Conservation (phyloP, 176 grass and related monocot species). For the Carex pumila region DNA sequence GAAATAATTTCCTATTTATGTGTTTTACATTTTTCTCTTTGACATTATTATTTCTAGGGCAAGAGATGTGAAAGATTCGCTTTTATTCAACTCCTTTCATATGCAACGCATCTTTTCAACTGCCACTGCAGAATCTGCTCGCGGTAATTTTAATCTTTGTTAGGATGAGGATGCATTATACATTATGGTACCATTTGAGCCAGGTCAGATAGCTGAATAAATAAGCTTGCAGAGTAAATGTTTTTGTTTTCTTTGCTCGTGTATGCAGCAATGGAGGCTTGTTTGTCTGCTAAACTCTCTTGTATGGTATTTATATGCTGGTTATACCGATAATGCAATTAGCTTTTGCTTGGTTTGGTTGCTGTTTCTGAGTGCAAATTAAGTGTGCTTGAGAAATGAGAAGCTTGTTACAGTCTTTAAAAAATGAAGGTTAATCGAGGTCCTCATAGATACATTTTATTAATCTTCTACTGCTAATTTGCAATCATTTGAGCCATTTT, state of each 20-base stretch:
- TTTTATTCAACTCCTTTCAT: neutral
- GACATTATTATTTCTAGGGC: neutral
- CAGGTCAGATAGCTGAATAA: neutral
- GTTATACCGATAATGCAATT: neutral
- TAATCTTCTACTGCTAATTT: neutral
- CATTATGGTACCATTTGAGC: neutral
- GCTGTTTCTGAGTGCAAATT: neutral
- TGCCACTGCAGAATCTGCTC: conserved; percentile 6
- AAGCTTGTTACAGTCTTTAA: neutral
- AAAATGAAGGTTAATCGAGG: neutral
- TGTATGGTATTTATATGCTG: neutral
- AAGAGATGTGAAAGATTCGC: neutral
- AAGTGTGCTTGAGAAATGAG: neutral
- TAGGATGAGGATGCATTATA: neutral
- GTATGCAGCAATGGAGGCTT: neutral
- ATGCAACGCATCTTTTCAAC: conserved; percentile 12
- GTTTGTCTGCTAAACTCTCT: neutral
- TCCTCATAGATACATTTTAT: neutral
- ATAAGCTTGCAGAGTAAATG: neutral
- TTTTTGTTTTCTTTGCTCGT: neutral
- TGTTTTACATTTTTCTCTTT: neutral
- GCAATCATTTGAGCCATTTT: neutral
- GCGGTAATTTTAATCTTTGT: neutral
- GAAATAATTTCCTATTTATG: neutral
- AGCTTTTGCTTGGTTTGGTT: neutral